Conservation (phyloP, 805 yeast species). For the Metschnikowia koreensis region DNA sequence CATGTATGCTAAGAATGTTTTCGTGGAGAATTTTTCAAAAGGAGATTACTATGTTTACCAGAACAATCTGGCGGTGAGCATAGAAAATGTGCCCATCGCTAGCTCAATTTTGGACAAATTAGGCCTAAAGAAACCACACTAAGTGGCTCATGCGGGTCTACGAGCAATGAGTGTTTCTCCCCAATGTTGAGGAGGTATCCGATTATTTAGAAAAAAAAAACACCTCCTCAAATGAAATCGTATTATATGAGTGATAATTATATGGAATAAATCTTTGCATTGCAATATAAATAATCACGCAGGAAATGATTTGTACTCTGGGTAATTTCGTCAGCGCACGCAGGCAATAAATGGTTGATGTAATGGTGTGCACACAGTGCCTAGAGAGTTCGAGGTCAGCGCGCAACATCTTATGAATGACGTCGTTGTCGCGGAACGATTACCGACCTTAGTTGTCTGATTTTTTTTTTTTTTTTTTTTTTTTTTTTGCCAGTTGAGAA, state of each 20-base stretch:
- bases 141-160: no score
- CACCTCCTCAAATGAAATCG: no score
- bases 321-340: no score
- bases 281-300: no score
- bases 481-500: background rate
- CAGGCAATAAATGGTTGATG: no score
- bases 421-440: background rate
- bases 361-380: background rate
- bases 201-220: no score
- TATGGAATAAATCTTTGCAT: no score
- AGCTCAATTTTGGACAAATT: constrained; percentile 1
- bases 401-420: background rate
- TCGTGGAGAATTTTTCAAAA: constrained; percentile 27
- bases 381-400: background rate
- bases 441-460: background rate
- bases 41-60: constrained; percentile 33
- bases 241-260: no score
- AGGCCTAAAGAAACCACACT: background rate
- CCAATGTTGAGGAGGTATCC: no score
- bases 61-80: constrained; percentile 9
- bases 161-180: no score
- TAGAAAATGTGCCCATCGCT: background rate
- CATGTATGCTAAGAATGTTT: constrained; percentile 27
- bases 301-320: no score
- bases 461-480: background rate